Conservation (phyloP, 148 eudicot species). For the Persicaria tinctoria region DNA sequence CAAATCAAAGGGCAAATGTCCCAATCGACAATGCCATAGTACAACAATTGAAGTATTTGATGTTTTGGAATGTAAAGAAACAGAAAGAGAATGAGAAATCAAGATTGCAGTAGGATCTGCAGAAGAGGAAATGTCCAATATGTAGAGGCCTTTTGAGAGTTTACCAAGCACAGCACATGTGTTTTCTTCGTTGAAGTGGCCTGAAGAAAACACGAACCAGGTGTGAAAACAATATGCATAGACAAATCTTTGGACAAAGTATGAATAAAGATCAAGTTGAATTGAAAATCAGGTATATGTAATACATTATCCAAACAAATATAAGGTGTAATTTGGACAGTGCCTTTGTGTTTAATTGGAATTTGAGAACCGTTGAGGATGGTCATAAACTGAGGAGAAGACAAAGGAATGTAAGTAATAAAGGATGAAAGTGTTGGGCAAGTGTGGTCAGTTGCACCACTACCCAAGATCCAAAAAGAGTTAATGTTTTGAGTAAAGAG, state of each 20-base stretch:
- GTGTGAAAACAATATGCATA: neutral
- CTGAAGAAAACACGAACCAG: neutral
- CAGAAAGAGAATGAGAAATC: no score
- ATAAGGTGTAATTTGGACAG: neutral
- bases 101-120: neutral
- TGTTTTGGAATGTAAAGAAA: neutral
- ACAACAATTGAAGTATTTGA: neutral
- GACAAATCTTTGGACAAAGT: neutral
- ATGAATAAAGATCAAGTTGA: neutral
- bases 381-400: neutral
- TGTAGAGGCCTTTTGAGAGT: neutral
- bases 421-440: neutral
- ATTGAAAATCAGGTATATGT: neutral
- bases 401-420: neutral
- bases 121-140: neutral
- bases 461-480: neutral
- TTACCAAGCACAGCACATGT: neutral
- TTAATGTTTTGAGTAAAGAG: neutral
- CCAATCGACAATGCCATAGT: neutral
- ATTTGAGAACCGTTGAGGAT: neutral
- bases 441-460: neutral
- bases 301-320: neutral
- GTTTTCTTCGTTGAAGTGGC: neutral
- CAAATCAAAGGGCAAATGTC: neutral
- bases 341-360: neutral